Percentiles rank a stretch among this genome's conserved stretches.
These are phyloP conservation scores for Tothia fuscella DNA, from an alignment of 2,329 filamentous ascomycete species.

Conservation along the genomic window DNA sequence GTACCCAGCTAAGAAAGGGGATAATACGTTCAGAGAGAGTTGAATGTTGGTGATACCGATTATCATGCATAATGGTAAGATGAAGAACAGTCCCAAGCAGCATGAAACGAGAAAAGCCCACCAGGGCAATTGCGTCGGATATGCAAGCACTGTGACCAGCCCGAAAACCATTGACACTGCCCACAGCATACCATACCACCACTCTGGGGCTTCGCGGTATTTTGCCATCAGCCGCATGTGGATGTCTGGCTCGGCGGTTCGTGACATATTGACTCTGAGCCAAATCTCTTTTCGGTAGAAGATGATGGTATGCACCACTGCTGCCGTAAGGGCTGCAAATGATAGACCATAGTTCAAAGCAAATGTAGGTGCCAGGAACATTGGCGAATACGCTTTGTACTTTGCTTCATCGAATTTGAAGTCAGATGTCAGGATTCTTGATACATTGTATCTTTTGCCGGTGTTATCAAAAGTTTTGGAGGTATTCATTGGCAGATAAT, in stretches of 20 bases:
- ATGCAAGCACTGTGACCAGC: constrained; percentile 18
- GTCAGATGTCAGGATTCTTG: constrained; percentile 20
- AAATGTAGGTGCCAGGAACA: constrained; percentile 26
- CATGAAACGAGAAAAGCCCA: constrained; percentile 43
- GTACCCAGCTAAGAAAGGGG: constrained; percentile 38
- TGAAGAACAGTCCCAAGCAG: constrained; percentile 20
- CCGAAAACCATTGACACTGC: constrained; percentile 31
- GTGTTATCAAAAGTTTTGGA: constrained; percentile 26
- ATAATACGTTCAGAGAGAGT: constrained; percentile 38
- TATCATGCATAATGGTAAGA: constrained; percentile 41
- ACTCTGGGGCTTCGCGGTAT: constrained; percentile 23
- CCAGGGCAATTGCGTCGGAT: constrained; percentile 25
- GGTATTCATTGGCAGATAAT: constrained; percentile 22
- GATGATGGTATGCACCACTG: constrained; percentile 24
- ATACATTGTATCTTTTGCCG: constrained; percentile 22
- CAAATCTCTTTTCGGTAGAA: constrained; percentile 25
- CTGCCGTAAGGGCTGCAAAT: constrained; percentile 26
- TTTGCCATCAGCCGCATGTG: constrained; percentile 23
- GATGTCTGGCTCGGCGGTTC: constrained; percentile 22
- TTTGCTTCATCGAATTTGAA: constrained; percentile 22
- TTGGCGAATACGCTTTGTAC: constrained; percentile 25
- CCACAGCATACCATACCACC: constrained; percentile 42
- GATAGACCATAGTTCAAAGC: constrained; percentile 27
- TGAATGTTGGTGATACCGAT: constrained; percentile 49
- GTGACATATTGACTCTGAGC: constrained; percentile 24